Conservation (phyloP, 352 stramenopile species). For the Pythium chondricola region DNA sequence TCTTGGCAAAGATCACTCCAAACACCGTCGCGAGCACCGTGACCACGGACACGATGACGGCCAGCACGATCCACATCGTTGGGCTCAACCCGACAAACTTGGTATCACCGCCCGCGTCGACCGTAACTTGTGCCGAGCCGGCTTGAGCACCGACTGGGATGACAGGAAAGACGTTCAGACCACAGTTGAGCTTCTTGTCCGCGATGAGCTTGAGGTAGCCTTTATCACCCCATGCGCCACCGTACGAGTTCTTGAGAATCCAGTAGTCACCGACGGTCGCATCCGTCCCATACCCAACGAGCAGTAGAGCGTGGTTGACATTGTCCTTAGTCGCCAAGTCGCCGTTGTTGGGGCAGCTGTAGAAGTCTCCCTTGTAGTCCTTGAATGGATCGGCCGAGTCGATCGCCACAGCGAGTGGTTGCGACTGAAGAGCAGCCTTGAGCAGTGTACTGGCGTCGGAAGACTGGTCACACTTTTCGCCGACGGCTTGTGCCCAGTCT, state of each 20-base stretch:
- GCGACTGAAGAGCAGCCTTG: constrained; percentile 40
- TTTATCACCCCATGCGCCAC: constrained; percentile 50
- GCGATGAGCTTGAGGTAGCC: constrained; percentile 64
- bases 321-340: constrained; percentile 54
- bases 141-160: constrained; percentile 51
- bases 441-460: constrained; percentile 49
- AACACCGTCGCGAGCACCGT: constrained; percentile 46
- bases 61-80: constrained; percentile 51
- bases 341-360: constrained; percentile 62
- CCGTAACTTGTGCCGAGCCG: constrained; percentile 23
- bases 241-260: constrained; percentile 83
- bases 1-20: constrained; percentile 39
- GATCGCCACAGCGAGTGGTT: constrained; percentile 72
- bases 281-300: constrained; percentile 72
- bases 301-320: constrained; percentile 69
- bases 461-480: constrained; percentile 42
- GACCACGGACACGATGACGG: constrained; percentile 35
- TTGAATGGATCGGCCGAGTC: constrained; percentile 70
- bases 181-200: constrained; percentile 71
- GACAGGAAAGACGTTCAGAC: constrained; percentile 74
- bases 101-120: constrained; percentile 62
- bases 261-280: constrained; percentile 56
- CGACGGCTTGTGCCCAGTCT: constrained; percentile 60
- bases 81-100: constrained; percentile 51
- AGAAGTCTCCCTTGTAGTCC: constrained; percentile 62